These are phyloP conservation scores for Peziza echinospora DNA, from an alignment of 495 filamentous ascomycete genomes.

Conservation along the genomic window DNA sequence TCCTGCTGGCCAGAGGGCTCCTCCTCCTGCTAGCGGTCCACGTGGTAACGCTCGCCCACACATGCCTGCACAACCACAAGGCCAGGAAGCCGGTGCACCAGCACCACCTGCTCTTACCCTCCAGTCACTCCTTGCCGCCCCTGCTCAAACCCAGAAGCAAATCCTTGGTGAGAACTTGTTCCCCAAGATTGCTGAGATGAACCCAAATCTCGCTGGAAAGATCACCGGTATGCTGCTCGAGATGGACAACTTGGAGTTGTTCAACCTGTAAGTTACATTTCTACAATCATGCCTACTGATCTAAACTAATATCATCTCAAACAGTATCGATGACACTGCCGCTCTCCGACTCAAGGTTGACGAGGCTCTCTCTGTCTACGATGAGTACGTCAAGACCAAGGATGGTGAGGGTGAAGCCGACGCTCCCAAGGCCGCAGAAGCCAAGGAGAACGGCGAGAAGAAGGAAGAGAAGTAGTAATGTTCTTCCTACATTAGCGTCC, in stretches of 20 bases:
- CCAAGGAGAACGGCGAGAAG: constrained; percentile 14
- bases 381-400: constrained; percentile 90
- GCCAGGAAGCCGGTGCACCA: constrained; percentile 19
- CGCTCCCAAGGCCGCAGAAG: constrained; percentile 15
- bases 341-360: constrained; percentile 87
- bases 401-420: constrained; percentile 23
- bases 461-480: constrained; percentile 30
- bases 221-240: constrained; percentile 99
- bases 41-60: constrained; percentile 1
- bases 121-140: constrained; percentile 23
- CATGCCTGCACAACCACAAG: constrained; percentile 8
- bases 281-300: too few species aligned
- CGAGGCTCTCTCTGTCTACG: constrained; percentile 88
- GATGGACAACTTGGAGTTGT: constrained; percentile 88
- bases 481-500: too few species aligned
- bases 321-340: constrained; percentile 68
- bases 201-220: constrained; percentile 92
- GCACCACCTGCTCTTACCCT: constrained; percentile 26
- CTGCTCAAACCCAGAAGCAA: constrained; percentile 75
- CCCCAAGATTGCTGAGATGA: constrained; percentile 84
- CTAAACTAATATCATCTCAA: constrained; percentile 16
- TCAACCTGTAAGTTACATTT: constrained; percentile 68
- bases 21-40: constrained; percentile 27
- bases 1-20: constrained; percentile 9
- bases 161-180: constrained; percentile 91